Conservation (phyloP, 169 alveolate species). For the Cryptosporidium ubiquitum region DNA sequence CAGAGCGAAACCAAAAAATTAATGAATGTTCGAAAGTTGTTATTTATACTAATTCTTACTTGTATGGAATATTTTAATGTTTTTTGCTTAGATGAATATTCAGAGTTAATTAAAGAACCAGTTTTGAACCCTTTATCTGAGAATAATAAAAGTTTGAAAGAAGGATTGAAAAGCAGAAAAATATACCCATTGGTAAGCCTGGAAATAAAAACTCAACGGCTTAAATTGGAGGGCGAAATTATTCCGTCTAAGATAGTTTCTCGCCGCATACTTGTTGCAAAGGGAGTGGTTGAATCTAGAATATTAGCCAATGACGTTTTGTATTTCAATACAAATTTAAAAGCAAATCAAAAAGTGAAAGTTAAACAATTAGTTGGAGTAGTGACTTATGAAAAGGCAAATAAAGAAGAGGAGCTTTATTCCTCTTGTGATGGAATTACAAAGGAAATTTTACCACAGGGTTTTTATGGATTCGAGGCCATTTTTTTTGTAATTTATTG, state of each 20-base stretch:
- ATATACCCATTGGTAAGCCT: conserved; percentile 40
- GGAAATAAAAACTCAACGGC: conserved; percentile 32
- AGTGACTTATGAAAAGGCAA: neutral
- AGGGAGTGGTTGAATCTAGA: conserved; percentile 40
- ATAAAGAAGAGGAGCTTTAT: conserved; percentile 17
- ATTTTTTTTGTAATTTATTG: conserved; percentile 35
- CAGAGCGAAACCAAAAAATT: neutral
- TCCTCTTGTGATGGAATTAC: conserved; percentile 50
- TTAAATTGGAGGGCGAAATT: conserved; percentile 42
- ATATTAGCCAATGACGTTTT: neutral
- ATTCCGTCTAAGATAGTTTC: neutral
- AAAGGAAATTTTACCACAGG: neutral
- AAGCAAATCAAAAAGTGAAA: neutral
- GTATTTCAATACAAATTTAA: conserved; percentile 10
- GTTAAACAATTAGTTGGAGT: conserved; percentile 7
- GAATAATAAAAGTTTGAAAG: neutral
- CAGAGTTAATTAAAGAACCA: neutral
- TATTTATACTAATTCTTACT: neutral
- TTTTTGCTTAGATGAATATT: neutral
- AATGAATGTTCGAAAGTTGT: neutral
- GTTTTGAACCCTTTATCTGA: neutral
- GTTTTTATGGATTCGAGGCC: conserved; percentile 10
- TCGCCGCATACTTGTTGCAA: conserved; percentile 27
- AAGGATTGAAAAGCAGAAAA: neutral
- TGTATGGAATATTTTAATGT: neutral